Percentiles rank a stretch among this genome's conserved stretches.
Evolutionary conservation across 1,284 basidiomycete genomes (phyloP).

Genomic region (Microbotryomycetes sp.): DNA sequence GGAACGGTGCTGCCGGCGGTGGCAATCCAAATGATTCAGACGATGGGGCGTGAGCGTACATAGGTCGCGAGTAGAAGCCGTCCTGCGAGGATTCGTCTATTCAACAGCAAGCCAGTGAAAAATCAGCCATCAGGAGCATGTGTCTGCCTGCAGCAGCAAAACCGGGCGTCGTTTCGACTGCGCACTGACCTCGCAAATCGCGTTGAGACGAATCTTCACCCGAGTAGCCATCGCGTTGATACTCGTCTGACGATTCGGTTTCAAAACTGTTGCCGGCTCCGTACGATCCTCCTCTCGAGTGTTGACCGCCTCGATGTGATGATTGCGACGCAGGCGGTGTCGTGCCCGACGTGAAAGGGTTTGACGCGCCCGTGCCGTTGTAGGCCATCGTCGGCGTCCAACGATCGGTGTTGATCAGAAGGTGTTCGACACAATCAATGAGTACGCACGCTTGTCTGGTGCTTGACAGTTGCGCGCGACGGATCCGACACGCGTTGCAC

Average conservation of each 20-base stretch:
- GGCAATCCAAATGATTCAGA: background rate
- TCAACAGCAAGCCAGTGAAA: background rate
- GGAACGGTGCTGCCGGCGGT: slow-evolving; percentile 20
- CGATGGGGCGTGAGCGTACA: background rate
- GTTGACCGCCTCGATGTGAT: background rate
- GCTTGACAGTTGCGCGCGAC: too few species aligned
- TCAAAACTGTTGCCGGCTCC: slow-evolving; percentile 8
- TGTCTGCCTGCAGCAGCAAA: background rate
- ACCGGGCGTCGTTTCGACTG: background rate
- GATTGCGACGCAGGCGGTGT: background rate
- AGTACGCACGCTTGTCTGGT: too few species aligned
- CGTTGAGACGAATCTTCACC: slow-evolving; percentile 12
- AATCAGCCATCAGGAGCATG: background rate
- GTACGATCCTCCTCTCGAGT: background rate
- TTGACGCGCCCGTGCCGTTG: background rate
- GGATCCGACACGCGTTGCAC: too few species aligned
- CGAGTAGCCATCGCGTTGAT: slow-evolving; percentile 22
- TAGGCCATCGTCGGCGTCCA: background rate
- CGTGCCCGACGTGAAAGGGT: background rate
- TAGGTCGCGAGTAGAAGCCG: background rate
- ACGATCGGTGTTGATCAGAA: too few species aligned
- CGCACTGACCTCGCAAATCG: background rate
- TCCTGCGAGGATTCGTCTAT: background rate
- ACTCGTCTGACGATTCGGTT: slow-evolving; percentile 21
- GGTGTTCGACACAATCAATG: too few species aligned